Base-by-base conservation (phyloP, 2,329 filamentous ascomycete species). In the Delphinella strobiligena region DNA sequence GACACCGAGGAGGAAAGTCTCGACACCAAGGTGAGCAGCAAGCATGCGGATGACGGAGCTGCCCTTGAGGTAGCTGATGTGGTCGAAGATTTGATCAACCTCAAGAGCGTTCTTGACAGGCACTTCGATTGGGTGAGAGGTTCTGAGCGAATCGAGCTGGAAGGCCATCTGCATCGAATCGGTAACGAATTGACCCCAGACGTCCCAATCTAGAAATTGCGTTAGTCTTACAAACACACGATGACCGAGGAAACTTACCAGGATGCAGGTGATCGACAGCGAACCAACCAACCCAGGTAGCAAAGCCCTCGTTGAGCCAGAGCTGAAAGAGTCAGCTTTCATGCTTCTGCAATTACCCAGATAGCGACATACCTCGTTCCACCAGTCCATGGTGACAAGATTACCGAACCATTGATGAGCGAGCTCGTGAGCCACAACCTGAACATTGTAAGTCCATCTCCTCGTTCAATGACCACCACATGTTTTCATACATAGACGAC, bases 391-490 rank as follows among this genome's bases (percentile, higher is more conserved):
- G 4, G 88, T 94, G 32, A 93, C 87, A 9, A 94, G 73, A 59
- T 94, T 93, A 29, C 87, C 87, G 52, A 94, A 94, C 88, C 88
- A 94, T 64, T 93, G 87, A 56, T 94, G 87, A 41, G 88, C 91
- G 46, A 98, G 72, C 61, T 98, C 91, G 62, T 98, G 91, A n/a
- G 91, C 89, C 37, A 96, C 88, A 41, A 96, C 88, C n/a, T n/a
- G n/a, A n/a, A n/a, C n/a, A n/a, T n/a, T n/a, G n/a, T n/a, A n/a
- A n/a, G n/a, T n/a, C n/a, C n/a, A n/a, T n/a, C n/a, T n/a, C n/a
- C n/a, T n/a, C n/a, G n/a, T n/a, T n/a, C n/a, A n/a, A n/a, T n/a
- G n/a, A n/a, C n/a, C n/a, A n/a, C n/a, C n/a, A n/a, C n/a, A n/a
- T n/a, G n/a, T n/a, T n/a, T n/a, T n/a, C n/a, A n/a, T n/a, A n/a